These are phyloP conservation scores for Trichoderma breve DNA, from an alignment of 2,329 filamentous ascomycete genomes.

Conservation along the genomic window DNA sequence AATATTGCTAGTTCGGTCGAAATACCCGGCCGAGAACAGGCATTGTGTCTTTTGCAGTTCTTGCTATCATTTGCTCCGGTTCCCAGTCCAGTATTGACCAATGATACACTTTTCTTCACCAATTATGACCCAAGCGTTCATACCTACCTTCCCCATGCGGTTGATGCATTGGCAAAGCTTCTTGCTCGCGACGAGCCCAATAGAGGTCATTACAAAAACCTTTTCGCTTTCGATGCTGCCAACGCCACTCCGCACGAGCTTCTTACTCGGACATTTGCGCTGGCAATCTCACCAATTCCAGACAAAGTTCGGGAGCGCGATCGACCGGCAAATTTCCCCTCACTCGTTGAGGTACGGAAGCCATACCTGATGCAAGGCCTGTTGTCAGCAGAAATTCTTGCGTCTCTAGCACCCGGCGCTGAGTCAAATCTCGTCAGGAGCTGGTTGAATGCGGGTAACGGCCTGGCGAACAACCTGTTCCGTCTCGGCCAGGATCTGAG, in stretches of 20 bases:
- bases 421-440: constrained; percentile 70
- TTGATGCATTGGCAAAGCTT: constrained; percentile 88
- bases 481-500: constrained; percentile 72
- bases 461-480: constrained; percentile 77
- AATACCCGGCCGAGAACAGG: constrained; percentile 82
- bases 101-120: constrained; percentile 69
- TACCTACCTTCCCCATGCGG: constrained; percentile 82
- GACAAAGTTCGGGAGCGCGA: constrained; percentile 55
- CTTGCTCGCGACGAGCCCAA: constrained; percentile 93
- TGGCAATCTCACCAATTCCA: constrained; percentile 82
- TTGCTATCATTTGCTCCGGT: constrained; percentile 84
- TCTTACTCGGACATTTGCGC: constrained; percentile 79
- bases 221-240: constrained; percentile 71
- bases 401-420: constrained; percentile 68
- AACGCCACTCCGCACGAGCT: constrained; percentile 70
- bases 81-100: constrained; percentile 60
- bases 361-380: constrained; percentile 90
- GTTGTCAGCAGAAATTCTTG: constrained; percentile 83
- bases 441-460: constrained; percentile 82
- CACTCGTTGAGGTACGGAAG: constrained; percentile 78
- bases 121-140: constrained; percentile 78
- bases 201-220: constrained; percentile 74
- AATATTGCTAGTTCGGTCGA: constrained; percentile 81
- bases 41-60: constrained; percentile 81
- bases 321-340: constrained; percentile 58